phyloP scores from a whole-genome alignment of 2,329 filamentous ascomycete genomes.

The Fusarium sulawesiense region DNA sequence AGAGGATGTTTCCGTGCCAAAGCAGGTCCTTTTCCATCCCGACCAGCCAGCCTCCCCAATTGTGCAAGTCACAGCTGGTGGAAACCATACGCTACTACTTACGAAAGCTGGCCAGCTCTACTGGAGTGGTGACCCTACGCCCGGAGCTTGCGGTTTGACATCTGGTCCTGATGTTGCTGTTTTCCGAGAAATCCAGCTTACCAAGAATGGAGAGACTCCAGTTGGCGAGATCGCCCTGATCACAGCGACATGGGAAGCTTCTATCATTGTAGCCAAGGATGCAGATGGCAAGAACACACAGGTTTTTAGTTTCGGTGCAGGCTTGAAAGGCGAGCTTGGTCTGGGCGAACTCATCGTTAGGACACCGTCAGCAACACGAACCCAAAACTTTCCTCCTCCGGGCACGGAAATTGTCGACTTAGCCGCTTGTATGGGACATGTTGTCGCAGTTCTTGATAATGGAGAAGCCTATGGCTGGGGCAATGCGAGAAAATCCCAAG shows the following conservation, averaged over 20 bases:
- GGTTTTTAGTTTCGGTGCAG: slow-evolving; percentile 74
- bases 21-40: slow-evolving; percentile 68
- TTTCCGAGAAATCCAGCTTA: slow-evolving; percentile 56
- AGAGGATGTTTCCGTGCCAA: slow-evolving; percentile 76
- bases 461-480: slow-evolving; percentile 92
- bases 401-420: slow-evolving; percentile 71
- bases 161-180: slow-evolving; percentile 48
- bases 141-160: slow-evolving; percentile 65
- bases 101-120: slow-evolving; percentile 69
- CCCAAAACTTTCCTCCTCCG: slow-evolving; percentile 73
- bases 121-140: slow-evolving; percentile 70
- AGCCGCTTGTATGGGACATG: slow-evolving; percentile 81
- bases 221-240: slow-evolving; percentile 56
- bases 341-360: slow-evolving; percentile 65
- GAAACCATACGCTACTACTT: slow-evolving; percentile 86
- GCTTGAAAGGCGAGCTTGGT: slow-evolving; percentile 78
- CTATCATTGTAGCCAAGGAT: slow-evolving; percentile 68
- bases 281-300: slow-evolving; percentile 55
- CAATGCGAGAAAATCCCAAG: slow-evolving; percentile 84
- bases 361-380: slow-evolving; percentile 58
- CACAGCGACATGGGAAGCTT: slow-evolving; percentile 84
- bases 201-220: slow-evolving; percentile 43
- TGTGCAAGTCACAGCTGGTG: slow-evolving; percentile 69
- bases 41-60: slow-evolving; percentile 52
- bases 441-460: slow-evolving; percentile 76